phyloP scores from a whole-genome alignment of 371 early-diverging fungal genomes.

The Apophysomyces ossiformis region DNA sequence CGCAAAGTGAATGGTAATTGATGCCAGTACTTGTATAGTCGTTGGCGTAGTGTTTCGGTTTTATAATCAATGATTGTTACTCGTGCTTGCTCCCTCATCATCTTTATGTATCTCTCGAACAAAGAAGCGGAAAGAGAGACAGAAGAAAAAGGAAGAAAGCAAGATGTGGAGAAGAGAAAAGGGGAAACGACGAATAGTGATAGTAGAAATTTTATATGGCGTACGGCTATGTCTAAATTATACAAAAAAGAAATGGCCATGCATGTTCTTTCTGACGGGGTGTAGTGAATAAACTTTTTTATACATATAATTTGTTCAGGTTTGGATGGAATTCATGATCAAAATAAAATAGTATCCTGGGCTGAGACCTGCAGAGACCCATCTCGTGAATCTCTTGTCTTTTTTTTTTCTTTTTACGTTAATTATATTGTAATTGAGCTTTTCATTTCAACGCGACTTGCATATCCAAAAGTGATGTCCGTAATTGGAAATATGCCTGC shows the following conservation, averaged over 20 bases:
- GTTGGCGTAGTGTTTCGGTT: slow-evolving; percentile 14
- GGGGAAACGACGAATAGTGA: not conserved
- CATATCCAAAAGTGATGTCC: not conserved
- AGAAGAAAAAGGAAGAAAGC: not conserved
- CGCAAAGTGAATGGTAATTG: slow-evolving; percentile 8
- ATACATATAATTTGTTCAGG: not conserved
- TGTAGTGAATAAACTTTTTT: not conserved
- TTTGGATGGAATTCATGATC: not conserved
- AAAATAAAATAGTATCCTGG: not conserved
- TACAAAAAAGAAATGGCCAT: not conserved
- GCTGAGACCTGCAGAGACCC: not conserved
- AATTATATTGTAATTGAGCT: not conserved
- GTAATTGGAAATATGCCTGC: slow-evolving; percentile 10
- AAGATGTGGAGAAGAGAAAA: slow-evolving; percentile 8
- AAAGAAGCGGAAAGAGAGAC: not conserved
- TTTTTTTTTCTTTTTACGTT: not conserved
- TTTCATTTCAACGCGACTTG: slow-evolving; percentile 5
- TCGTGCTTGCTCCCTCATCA: not conserved
- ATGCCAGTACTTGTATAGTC: slow-evolving; percentile 4
- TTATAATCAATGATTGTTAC: slow-evolving; percentile 18
- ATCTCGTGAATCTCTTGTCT: not conserved
- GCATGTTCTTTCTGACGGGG: slow-evolving; percentile 7
- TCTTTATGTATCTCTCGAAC: not conserved
- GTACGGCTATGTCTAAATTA: not conserved
- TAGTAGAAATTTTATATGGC: not conserved